These are phyloP conservation scores for Phlebiopsis gigantea DNA, from an alignment of 768 basidiomycete genomes.

Conservation along the genomic window DNA sequence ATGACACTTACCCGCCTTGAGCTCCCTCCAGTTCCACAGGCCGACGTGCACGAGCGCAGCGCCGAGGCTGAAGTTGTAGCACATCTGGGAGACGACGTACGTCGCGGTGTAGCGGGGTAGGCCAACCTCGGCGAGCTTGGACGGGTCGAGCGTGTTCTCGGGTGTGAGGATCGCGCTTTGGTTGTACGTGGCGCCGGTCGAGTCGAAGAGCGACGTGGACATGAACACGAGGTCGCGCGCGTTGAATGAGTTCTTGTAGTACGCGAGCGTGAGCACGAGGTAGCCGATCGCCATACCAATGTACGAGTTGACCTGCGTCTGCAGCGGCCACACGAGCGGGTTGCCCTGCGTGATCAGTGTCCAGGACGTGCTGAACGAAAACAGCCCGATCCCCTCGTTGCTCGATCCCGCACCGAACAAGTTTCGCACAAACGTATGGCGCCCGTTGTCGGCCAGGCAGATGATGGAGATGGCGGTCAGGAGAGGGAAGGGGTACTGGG, in stretches of 20 bases:
- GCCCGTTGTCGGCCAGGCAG: constrained; percentile 43
- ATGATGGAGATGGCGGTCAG: constrained; percentile 46
- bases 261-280: constrained; percentile 34
- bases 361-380: constrained; percentile 45
- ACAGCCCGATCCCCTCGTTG: constrained; percentile 46
- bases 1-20: constrained; percentile 32
- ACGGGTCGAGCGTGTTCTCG: constrained; percentile 31
- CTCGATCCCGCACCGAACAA: constrained; percentile 40
- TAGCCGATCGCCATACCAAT: constrained; percentile 48
- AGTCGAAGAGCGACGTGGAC: constrained; percentile 41
- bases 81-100: constrained; percentile 42
- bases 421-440: constrained; percentile 35
- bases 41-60: constrained; percentile 44
- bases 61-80: constrained; percentile 46
- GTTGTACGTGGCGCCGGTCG: constrained; percentile 34
- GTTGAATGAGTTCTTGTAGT: constrained; percentile 41
- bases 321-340: constrained; percentile 51
- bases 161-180: constrained; percentile 36
- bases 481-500: constrained; percentile 35
- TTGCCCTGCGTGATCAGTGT: constrained; percentile 50
- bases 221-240: constrained; percentile 41
- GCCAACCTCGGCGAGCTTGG: constrained; percentile 24
- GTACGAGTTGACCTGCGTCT: constrained; percentile 44
- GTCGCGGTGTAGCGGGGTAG: constrained; percentile 37
- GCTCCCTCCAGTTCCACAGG: constrained; percentile 48